Evolutionary conservation across 2,329 filamentous ascomycete species (phyloP).

Genomic region (Epicoccum sorghinum): DNA sequence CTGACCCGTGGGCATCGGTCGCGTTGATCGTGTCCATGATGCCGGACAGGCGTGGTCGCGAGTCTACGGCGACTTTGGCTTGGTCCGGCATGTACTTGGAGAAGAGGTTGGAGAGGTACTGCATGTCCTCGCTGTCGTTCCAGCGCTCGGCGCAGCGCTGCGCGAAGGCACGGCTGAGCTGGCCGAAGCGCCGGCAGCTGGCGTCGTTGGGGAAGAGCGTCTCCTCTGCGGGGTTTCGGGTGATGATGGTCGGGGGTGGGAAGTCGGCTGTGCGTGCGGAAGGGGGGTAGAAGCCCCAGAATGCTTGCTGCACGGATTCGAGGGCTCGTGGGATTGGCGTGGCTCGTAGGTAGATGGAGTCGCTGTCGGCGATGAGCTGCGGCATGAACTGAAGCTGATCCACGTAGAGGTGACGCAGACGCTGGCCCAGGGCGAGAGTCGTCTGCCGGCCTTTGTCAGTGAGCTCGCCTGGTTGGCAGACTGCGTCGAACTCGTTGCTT

Average conservation of each 20-base stretch:
- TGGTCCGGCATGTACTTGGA: constrained; percentile 84
- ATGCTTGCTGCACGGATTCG: constrained; percentile 58
- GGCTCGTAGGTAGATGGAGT: constrained; percentile 55
- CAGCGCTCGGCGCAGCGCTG: constrained; percentile 54
- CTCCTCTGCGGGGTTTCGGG: constrained; percentile 54
- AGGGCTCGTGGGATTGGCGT: constrained; percentile 58
- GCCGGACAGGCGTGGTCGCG: constrained; percentile 80
- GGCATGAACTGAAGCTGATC: constrained; percentile 58
- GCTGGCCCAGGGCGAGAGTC: constrained; percentile 55
- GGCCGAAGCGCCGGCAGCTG: constrained; percentile 55
- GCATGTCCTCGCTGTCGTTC: constrained; percentile 75
- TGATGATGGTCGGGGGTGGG: constrained; percentile 53
- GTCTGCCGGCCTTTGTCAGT: constrained; percentile 58
- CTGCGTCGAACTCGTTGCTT: constrained; percentile 71
- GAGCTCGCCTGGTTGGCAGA: constrained; percentile 65
- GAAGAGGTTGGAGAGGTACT: constrained; percentile 76
- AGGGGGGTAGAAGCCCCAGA: constrained; percentile 56
- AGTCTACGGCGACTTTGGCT: constrained; percentile 76
- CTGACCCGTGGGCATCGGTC: constrained; percentile 80
- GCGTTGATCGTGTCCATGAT: constrained; percentile 95
- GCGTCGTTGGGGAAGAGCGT: constrained; percentile 59
- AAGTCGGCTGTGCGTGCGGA: constrained; percentile 51
- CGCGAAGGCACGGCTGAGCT: constrained; percentile 56
- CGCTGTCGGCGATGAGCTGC: constrained; percentile 47
- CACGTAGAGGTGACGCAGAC: constrained; percentile 57